phyloP scores from a whole-genome alignment of 148 eudicot genomes.

The Rhododendron kiyosumense region DNA sequence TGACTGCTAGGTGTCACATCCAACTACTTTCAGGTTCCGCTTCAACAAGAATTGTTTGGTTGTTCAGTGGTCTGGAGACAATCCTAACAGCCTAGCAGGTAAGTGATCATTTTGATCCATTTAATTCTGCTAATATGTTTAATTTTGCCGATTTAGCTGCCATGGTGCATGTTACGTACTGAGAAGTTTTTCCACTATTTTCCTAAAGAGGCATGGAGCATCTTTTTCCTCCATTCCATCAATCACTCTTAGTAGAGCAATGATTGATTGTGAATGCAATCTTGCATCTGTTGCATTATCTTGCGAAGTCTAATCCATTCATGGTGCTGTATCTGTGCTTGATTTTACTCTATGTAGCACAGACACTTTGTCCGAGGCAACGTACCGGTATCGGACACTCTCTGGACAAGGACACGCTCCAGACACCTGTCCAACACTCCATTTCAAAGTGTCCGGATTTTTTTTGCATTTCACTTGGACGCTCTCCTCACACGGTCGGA shows the following conservation, averaged over 20 bases:
- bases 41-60: slow-evolving; percentile 70
- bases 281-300: neutral
- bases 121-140: neutral
- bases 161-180: neutral
- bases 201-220: neutral
- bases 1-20: neutral
- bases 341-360: neutral
- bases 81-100: slow-evolving; percentile 95
- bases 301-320: neutral
- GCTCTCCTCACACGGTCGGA: neutral
- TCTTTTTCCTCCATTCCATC: neutral
- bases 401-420: neutral
- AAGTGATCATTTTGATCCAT: neutral
- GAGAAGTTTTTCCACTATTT: neutral
- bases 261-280: neutral
- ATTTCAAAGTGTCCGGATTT: too few species aligned
- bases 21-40: slow-evolving; percentile 42
- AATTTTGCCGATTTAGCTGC: neutral
- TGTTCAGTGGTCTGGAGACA: slow-evolving; percentile 96
- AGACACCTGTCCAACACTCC: neutral
- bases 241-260: neutral
- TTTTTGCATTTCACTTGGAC: neutral
- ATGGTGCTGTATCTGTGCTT: neutral
- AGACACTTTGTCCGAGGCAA: neutral
- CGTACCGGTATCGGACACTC: neutral